phyloP scores from a whole-genome alignment of 306 rosid species.

The barrel medic (Medicago truncatula) region MtrunA17r5.0-ANR NC_053043.1:12271001-12271500 shows the following conservation, averaged over 20 bases:
- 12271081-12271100: neutral
- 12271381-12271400: conserved; percentile 41
- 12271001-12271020: neutral
- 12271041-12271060: conserved; percentile 6
- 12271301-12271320: conserved; percentile 93
- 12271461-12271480: conserved; percentile 1
- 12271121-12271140: conserved; percentile 27
- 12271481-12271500: conserved; percentile 11
- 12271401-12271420: conserved; percentile 17
- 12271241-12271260: conserved; percentile 18
- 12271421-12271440: conserved; percentile 4
- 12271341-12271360: conserved; percentile 96
- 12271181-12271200: conserved; percentile 81
- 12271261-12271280: conserved; percentile 23
- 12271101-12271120: conserved; percentile 18
- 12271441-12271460: conserved; percentile 9
- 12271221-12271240: conserved; percentile 7
- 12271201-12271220: conserved; percentile 65
- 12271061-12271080: neutral
- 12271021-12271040: conserved; percentile 17
- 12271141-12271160: conserved; percentile 83
- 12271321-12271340: conserved; percentile 97
- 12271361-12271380: conserved; percentile 96
- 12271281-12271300: conserved; percentile 77
- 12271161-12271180: conserved; percentile 81